These are phyloP conservation scores for Willaertia magna DNA, from an alignment of 208 protist genomes.

Conservation along the genomic window DNA sequence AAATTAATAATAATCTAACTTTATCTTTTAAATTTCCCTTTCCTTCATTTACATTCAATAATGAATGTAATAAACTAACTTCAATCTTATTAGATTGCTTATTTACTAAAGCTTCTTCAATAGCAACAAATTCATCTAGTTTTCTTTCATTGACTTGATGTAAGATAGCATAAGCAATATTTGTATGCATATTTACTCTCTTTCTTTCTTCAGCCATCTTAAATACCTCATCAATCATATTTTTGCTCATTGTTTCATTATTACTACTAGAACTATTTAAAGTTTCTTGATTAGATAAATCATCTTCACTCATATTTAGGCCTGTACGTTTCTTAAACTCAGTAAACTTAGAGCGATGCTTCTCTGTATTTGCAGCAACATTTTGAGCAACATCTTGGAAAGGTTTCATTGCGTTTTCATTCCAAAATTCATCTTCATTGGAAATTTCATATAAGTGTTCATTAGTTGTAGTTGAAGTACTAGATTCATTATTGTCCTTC, in stretches of 20 bases:
- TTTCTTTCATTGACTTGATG: constrained; percentile 35
- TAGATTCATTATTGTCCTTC: no score
- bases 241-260: neutral
- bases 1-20: constrained; percentile 46
- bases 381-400: constrained; percentile 41
- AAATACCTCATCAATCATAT: constrained; percentile 21
- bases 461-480: no score
- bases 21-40: constrained; percentile 40
- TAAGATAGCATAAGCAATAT: constrained; percentile 46
- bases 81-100: neutral
- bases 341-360: constrained; percentile 1
- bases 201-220: constrained; percentile 42
- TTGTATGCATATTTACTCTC: constrained; percentile 45
- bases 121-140: constrained; percentile 42
- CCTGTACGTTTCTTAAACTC: neutral
- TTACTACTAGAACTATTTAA: neutral
- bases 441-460: constrained; percentile 39
- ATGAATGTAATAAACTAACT: neutral
- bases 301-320: neutral
- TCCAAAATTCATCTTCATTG: constrained; percentile 44
- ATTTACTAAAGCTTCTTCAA: constrained; percentile 45
- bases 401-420: constrained; percentile 30
- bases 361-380: constrained; percentile 25
- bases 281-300: neutral
- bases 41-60: neutral